phyloP scores from a whole-genome alignment of 345 rosid species.

The Kernera saxatilis region DNA sequence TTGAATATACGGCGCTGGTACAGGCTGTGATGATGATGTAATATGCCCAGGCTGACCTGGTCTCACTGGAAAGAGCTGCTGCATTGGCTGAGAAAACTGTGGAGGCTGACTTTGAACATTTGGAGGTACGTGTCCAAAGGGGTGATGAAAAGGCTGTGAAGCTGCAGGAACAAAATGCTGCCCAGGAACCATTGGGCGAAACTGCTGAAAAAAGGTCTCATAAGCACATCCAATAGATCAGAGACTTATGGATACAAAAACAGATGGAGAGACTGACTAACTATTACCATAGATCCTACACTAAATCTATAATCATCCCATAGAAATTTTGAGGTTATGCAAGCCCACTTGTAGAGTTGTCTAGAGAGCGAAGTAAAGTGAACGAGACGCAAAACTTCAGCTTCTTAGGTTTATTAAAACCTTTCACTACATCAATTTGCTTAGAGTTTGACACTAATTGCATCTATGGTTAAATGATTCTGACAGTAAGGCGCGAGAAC shows the following conservation, averaged over 20 bases:
- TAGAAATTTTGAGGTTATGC: background rate
- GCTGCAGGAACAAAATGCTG: constrained; percentile 54
- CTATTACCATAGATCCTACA: background rate
- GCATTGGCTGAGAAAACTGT: constrained; percentile 70
- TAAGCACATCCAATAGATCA: background rate
- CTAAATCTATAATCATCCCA: background rate
- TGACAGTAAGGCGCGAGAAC: background rate
- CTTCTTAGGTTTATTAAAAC: background rate
- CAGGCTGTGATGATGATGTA: constrained; percentile 53
- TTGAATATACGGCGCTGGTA: constrained; percentile 51
- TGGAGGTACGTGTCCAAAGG: constrained; percentile 60
- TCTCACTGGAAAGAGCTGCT: constrained; percentile 59
- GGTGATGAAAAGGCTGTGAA: constrained; percentile 73
- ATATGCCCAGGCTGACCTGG: constrained; percentile 65
- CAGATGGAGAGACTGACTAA: constrained; percentile 5
- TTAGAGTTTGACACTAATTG: background rate
- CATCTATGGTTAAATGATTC: background rate
- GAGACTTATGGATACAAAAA: constrained; percentile 16
- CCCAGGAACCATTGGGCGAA: constrained; percentile 56
- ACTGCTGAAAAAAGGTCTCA: constrained; percentile 39
- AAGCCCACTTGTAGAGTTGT: no score
- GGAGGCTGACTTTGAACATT: constrained; percentile 52
- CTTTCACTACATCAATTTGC: background rate
- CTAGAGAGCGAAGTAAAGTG: background rate
- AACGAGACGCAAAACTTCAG: background rate